Conservation (phyloP, 495 filamentous ascomycete genomes). For the Penicillium arizonense region DNA sequence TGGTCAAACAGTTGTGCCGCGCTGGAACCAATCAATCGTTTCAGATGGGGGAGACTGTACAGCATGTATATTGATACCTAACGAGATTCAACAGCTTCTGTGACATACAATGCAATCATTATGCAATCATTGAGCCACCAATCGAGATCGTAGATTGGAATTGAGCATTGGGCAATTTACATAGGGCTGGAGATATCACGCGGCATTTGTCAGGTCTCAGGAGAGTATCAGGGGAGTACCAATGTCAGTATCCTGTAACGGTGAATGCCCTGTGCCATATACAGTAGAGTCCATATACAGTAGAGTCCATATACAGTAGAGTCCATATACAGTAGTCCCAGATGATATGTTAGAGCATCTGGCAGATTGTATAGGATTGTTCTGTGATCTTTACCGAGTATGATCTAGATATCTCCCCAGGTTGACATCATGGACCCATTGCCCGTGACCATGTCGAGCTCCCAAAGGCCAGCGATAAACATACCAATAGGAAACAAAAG, state of each 20-base stretch:
- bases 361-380: no score
- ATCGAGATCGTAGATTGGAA: neutral
- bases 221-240: neutral
- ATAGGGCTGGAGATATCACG: neutral
- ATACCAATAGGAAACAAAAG: neutral
- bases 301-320: no score
- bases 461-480: neutral
- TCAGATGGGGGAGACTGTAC: neutral
- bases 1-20: constrained; percentile 8
- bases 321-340: no score
- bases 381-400: no score
- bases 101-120: neutral
- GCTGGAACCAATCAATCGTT: constrained; percentile 2
- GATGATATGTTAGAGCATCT: no score
- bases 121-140: neutral
- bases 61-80: neutral
- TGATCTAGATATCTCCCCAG: neutral
- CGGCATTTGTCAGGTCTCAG: neutral
- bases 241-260: neutral
- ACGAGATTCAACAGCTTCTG: neutral
- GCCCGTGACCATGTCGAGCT: no score
- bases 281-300: no score
- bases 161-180: neutral
- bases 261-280: no score
- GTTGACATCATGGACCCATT: constrained; percentile 5